phyloP scores from a whole-genome alignment of 1,284 basidiomycete species.

The Coniophora puteana region DNA sequence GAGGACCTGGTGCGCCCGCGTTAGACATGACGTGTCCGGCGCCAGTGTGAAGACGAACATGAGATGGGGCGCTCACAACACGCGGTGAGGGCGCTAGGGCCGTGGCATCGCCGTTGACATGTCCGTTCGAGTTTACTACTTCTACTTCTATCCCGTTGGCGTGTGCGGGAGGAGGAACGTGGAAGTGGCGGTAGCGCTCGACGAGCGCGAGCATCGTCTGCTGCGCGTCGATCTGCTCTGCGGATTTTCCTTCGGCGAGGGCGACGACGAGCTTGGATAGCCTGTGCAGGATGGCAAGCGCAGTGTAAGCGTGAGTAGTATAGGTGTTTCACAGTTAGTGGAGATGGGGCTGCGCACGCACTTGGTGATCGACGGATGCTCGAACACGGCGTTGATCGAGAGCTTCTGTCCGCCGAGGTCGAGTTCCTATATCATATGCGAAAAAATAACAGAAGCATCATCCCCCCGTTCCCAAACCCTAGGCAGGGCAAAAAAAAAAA shows the following conservation, averaged over 20 bases:
- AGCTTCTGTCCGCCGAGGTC: constrained; percentile 20
- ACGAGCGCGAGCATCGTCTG: constrained; percentile 21
- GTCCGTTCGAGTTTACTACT: too few relatives aligned
- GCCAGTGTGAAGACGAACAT: not conserved
- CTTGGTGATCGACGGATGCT: constrained; percentile 23
- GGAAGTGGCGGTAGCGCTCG: constrained; percentile 21
- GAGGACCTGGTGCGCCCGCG: constrained; percentile 29
- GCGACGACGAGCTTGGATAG: constrained; percentile 17
- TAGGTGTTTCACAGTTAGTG: not conserved
- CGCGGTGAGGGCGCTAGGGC: constrained; percentile 21
- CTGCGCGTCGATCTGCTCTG: constrained; percentile 10
- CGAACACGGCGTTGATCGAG: constrained; percentile 20
- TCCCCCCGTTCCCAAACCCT: too few relatives aligned
- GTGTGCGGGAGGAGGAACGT: not conserved
- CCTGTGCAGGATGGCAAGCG: constrained; percentile 17
- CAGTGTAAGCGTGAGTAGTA: too few relatives aligned
- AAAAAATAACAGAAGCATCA: too few relatives aligned
- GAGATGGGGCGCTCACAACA: too few relatives aligned
- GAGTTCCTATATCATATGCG: constrained; percentile 19
- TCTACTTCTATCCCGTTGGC: too few relatives aligned
- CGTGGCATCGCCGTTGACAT: constrained; percentile 3
- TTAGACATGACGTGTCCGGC: not conserved
- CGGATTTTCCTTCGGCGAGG: constrained; percentile 13
- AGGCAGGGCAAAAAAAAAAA: too few relatives aligned
- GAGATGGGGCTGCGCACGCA: constrained; percentile 5